Evolutionary conservation across 768 basidiomycete genomes (phyloP).

Genomic region (Suillus brevipes): DNA sequence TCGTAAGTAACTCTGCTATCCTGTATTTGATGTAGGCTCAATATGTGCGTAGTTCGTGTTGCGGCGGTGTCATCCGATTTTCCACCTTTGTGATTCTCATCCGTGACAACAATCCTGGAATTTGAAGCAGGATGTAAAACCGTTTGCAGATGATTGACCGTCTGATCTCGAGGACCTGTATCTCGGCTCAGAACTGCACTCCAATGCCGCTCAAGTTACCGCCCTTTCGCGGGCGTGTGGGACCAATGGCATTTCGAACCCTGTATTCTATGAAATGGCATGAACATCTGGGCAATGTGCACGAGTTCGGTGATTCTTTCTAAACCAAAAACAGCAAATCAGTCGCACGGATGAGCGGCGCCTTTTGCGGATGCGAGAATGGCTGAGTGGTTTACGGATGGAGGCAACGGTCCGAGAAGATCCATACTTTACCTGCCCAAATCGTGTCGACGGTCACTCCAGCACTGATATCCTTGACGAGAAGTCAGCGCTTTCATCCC

Average conservation of each 20-base stretch:
- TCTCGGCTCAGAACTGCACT: neutral
- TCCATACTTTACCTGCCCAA: conserved; percentile 1
- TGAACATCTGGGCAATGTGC: conserved; percentile 7
- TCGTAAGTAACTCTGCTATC: neutral
- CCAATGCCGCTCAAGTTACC: conserved; percentile 21
- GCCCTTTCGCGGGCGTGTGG: conserved; percentile 31
- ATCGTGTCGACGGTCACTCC: neutral
- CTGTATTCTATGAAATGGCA: conserved; percentile 41
- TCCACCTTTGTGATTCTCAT: neutral
- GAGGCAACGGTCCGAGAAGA: conserved; percentile 1
- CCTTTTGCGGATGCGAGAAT: neutral
- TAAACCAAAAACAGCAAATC: too few relatives aligned
- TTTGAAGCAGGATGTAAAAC: too few relatives aligned
- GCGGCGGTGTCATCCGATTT: too few relatives aligned
- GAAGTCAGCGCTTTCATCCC: conserved; percentile 7
- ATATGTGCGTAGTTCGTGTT: too few relatives aligned
- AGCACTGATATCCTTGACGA: neutral
- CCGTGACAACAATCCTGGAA: neutral
- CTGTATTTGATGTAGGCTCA: too few relatives aligned
- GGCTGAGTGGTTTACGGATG: neutral
- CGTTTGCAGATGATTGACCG: neutral
- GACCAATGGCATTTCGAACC: conserved; percentile 30
- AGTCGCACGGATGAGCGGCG: neutral
- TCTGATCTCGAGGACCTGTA: neutral
- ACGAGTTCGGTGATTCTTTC: neutral